Percentiles rank a stretch among this genome's conserved stretches.
These are phyloP conservation scores for Pythium volutum DNA, from an alignment of 352 stramenopile species.

Conservation along the genomic window DNA sequence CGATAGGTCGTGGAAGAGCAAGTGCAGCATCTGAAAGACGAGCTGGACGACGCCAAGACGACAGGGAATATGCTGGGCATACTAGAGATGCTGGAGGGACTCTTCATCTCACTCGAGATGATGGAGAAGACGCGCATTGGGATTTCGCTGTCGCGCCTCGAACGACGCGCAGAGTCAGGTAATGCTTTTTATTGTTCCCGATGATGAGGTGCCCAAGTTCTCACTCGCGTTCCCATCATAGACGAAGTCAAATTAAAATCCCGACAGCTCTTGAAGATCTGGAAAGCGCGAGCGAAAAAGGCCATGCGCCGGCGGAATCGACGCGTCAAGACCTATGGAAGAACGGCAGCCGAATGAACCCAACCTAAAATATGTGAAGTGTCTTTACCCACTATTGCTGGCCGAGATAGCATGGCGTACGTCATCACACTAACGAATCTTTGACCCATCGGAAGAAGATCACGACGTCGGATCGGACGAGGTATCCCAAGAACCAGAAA, in stretches of 20 bases:
- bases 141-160: slow-evolving; percentile 34
- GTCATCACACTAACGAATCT: slow-evolving; percentile 6
- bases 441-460: slow-evolving; percentile 32
- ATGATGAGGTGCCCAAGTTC: not conserved
- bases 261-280: slow-evolving; percentile 46
- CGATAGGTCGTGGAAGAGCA: slow-evolving; percentile 49
- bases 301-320: slow-evolving; percentile 50
- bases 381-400: not conserved
- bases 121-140: slow-evolving; percentile 69
- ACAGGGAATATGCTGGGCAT: slow-evolving; percentile 42
- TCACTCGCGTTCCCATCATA: not conserved
- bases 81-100: slow-evolving; percentile 49
- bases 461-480: slow-evolving; percentile 43
- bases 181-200: not conserved
- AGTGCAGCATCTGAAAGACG: slow-evolving; percentile 61
- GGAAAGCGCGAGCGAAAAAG: slow-evolving; percentile 69
- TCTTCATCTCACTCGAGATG: slow-evolving; percentile 82
- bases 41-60: slow-evolving; percentile 57
- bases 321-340: slow-evolving; percentile 65
- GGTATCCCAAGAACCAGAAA: slow-evolving; percentile 72
- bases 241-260: slow-evolving; percentile 41
- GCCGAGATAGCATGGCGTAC: too few relatives aligned
- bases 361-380: not conserved
- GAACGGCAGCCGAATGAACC: slow-evolving; percentile 63
- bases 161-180: slow-evolving; percentile 37